Evolutionary conservation across 805 yeast species (phyloP).

Genomic region (Tanozyma kutaoensis): DNA sequence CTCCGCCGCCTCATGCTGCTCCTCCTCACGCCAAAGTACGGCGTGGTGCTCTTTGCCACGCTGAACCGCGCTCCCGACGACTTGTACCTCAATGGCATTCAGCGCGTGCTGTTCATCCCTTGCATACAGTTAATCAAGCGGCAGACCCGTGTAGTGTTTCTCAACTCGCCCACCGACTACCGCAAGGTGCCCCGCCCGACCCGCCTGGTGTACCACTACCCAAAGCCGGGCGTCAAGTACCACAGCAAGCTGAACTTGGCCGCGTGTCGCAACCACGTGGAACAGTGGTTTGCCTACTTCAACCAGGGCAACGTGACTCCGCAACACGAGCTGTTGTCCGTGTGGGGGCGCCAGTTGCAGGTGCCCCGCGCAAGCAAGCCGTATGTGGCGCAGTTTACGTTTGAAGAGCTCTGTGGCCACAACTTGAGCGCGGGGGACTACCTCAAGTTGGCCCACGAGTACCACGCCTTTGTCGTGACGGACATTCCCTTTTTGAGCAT

Average conservation of each 20-base stretch:
- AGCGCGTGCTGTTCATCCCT: constrained; percentile 83
- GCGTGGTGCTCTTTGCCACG: constrained; percentile 82
- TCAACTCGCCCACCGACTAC: constrained; percentile 90
- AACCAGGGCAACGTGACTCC: constrained; percentile 28
- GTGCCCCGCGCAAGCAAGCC: constrained; percentile 73
- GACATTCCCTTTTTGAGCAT: constrained; percentile 83
- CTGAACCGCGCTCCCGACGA: constrained; percentile 94
- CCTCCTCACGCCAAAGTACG: constrained; percentile 61
- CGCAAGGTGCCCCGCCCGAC: constrained; percentile 78
- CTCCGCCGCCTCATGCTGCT: constrained; percentile 60
- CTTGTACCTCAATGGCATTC: constrained; percentile 86
- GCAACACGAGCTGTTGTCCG: constrained; percentile 19
- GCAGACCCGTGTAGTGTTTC: constrained; percentile 61
- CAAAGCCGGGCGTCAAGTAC: constrained; percentile 49
- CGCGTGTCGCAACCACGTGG: constrained; percentile 47
- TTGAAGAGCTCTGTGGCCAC: constrained; percentile 73
- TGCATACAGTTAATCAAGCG: constrained; percentile 71
- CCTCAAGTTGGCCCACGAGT: constrained; percentile 64
- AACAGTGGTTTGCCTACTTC: constrained; percentile 71
- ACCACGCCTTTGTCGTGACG: constrained; percentile 71
- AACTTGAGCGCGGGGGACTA: constrained; percentile 94
- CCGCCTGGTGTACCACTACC: constrained; percentile 65
- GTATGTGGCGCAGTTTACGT: constrained; percentile 80
- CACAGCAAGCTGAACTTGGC: constrained; percentile 34
- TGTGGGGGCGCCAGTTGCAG: constrained; percentile 79